A percentile compares a stretch with the other conserved stretches of the same genome.
These are phyloP conservation scores for Chaetomiaceae sp. DNA, from an alignment of 2,329 filamentous ascomycete genomes.

Conservation along the genomic window DNA sequence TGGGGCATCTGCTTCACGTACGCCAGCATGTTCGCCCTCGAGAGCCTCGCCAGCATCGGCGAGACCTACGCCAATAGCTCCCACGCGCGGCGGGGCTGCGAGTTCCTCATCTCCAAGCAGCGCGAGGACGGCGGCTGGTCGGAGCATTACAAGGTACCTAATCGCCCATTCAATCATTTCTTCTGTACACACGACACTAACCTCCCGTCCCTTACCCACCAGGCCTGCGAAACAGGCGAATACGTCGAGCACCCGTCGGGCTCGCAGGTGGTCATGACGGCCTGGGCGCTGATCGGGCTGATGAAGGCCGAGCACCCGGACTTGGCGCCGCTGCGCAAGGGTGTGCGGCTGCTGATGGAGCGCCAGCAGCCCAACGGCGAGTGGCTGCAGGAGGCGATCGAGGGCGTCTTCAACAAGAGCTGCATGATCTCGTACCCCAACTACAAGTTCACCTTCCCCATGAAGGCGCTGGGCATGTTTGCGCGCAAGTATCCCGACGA, in stretches of 20 bases:
- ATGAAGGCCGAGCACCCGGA: conserved; percentile 80
- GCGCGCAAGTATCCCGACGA: conserved; percentile 64
- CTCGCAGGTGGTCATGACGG: conserved; percentile 89
- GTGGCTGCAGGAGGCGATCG: conserved; percentile 92
- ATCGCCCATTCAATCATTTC: neutral
- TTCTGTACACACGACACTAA: no score
- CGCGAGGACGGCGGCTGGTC: conserved; percentile 92
- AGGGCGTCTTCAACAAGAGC: conserved; percentile 97
- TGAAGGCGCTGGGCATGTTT: conserved; percentile 92
- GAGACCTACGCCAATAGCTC: conserved; percentile 73
- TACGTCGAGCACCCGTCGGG: conserved; percentile 69
- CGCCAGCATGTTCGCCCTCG: conserved; percentile 90
- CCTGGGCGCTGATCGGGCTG: conserved; percentile 78
- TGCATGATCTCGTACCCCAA: conserved; percentile 99
- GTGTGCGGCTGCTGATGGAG: conserved; percentile 73
- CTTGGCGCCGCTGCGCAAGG: conserved; percentile 62
- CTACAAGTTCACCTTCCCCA: conserved; percentile 94
- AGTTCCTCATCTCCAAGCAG: conserved; percentile 81
- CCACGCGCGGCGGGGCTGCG: conserved; percentile 66
- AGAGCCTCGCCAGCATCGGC: conserved; percentile 73
- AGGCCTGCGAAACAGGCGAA: conserved; percentile 69
- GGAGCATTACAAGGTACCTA: conserved; percentile 69
- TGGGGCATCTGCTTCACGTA: conserved; percentile 99
- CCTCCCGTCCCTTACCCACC: neutral
- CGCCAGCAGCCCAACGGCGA: conserved; percentile 85